Conservation (phyloP, 202 grass and related monocot genomes). For the Cymbopogon flexuosus region DNA sequence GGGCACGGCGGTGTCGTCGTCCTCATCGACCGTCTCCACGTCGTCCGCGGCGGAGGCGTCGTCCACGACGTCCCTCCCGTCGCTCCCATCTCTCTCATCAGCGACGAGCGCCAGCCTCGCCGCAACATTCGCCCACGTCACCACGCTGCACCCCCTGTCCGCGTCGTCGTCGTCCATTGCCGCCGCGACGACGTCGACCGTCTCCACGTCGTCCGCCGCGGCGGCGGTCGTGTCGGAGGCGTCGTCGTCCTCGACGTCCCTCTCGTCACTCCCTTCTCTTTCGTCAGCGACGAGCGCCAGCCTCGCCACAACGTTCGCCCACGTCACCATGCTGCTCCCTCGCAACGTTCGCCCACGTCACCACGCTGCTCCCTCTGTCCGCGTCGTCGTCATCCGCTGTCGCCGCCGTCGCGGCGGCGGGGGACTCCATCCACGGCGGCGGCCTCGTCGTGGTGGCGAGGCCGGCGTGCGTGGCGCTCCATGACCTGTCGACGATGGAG, state of each 20-base stretch:
- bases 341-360: not conserved
- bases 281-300: not conserved
- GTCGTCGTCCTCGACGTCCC: conserved; percentile 43
- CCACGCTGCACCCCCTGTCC: not conserved
- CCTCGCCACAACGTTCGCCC: conserved; percentile 21
- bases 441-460: conserved; percentile 35
- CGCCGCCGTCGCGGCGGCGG: not conserved
- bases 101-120: not conserved
- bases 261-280: conserved; percentile 49
- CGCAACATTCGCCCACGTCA: conserved; percentile 36
- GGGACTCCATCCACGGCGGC: not conserved
- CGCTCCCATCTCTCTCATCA: conserved; percentile 34
- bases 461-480: conserved; percentile 33
- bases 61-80: conserved; percentile 47
- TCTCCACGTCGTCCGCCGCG: conserved; percentile 35
- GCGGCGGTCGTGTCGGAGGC: conserved; percentile 43
- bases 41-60: conserved; percentile 45
- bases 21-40: conserved; percentile 40
- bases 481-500: conserved; percentile 38
- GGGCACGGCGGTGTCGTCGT: too few relatives aligned
- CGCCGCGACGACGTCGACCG: conserved; percentile 33
- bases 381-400: not conserved
- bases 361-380: not conserved
- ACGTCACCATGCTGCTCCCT: conserved; percentile 47
- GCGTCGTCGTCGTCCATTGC: not conserved